Percentiles rank a stretch among this genome's conserved stretches.
Conservation (phyloP, 768 basidiomycete species). For the Suillus subaureus region DNA sequence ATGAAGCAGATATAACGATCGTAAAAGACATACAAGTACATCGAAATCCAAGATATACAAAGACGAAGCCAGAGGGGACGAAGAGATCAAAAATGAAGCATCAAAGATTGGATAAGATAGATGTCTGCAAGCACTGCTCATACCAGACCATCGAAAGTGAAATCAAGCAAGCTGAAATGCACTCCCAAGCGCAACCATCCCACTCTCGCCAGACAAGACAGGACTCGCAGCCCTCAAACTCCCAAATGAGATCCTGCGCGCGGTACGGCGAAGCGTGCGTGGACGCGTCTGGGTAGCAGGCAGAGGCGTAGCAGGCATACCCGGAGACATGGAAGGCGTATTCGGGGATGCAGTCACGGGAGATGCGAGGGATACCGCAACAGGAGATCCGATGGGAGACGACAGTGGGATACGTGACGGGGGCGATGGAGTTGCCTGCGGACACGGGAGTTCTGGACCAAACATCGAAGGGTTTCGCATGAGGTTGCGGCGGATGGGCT, state of each 20-base stretch:
- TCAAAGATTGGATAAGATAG: not conserved
- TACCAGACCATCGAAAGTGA: not conserved
- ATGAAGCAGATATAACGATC: constrained; percentile 2
- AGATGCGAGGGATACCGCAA: constrained; percentile 10
- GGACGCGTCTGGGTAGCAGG: constrained; percentile 16
- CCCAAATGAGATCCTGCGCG: constrained; percentile 69
- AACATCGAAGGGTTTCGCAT: constrained; percentile 68
- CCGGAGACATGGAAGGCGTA: constrained; percentile 10
- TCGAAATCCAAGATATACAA: constrained; percentile 5
- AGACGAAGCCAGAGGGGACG: not conserved
- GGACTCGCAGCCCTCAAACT: constrained; percentile 45
- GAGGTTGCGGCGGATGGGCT: constrained; percentile 43
- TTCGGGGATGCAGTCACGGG: constrained; percentile 13
- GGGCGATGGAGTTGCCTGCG: constrained; percentile 36
- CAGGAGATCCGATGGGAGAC: constrained; percentile 21
- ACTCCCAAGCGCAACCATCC: constrained; percentile 55
- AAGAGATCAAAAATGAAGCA: constrained; percentile 5
- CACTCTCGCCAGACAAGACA: constrained; percentile 33
- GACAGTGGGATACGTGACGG: constrained; percentile 34
- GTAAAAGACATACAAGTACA: constrained; percentile 3
- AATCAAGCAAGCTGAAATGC: constrained; percentile 67
- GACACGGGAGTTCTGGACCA: constrained; percentile 61
- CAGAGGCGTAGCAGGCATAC: constrained; percentile 15
- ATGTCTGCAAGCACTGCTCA: not conserved
- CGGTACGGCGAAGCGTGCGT: constrained; percentile 37